phyloP scores from a whole-genome alignment of 1,284 basidiomycete species.

The Chondrostereum purpureum region DNA sequence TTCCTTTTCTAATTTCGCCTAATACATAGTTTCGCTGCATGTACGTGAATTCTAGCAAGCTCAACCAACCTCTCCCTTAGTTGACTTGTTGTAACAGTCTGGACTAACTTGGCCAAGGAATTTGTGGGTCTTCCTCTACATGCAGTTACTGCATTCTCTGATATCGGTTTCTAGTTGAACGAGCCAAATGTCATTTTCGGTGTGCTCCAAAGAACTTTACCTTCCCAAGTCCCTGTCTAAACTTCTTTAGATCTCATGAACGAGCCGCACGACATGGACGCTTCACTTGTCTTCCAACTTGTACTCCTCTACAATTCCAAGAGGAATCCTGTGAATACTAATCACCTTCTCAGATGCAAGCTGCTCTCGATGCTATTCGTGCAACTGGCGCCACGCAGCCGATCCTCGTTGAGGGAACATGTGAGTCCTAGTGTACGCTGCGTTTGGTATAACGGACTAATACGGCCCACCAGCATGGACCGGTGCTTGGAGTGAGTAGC shows the following conservation, averaged over 20 bases:
- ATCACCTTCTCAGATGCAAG: slow-evolving; percentile 40
- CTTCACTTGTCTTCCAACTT: slow-evolving; percentile 37
- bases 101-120: slow-evolving; percentile 47
- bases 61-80: background rate
- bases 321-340: background rate
- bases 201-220: slow-evolving; percentile 13
- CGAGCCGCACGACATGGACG: slow-evolving; percentile 52
- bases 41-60: too few relatives aligned
- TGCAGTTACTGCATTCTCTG: slow-evolving; percentile 1
- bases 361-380: slow-evolving; percentile 55
- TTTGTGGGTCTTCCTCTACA: slow-evolving; percentile 33
- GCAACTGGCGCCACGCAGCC: slow-evolving; percentile 55
- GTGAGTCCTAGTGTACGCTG: slow-evolving; percentile 22
- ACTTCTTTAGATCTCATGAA: slow-evolving; percentile 45
- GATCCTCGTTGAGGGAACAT: slow-evolving; percentile 46
- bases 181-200: slow-evolving; percentile 52
- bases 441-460: too few relatives aligned
- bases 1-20: background rate
- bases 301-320: slow-evolving; percentile 18
- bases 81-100: slow-evolving; percentile 28
- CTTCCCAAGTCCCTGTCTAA: background rate
- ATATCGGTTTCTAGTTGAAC: slow-evolving; percentile 23
- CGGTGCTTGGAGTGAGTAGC: slow-evolving; percentile 42
- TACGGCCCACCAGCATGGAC: slow-evolving; percentile 37
- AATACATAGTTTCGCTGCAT: slow-evolving; percentile 41